Evolutionary conservation across 306 rosid species (phyloP).

Genomic region (Cucurbita moschata): DNA sequence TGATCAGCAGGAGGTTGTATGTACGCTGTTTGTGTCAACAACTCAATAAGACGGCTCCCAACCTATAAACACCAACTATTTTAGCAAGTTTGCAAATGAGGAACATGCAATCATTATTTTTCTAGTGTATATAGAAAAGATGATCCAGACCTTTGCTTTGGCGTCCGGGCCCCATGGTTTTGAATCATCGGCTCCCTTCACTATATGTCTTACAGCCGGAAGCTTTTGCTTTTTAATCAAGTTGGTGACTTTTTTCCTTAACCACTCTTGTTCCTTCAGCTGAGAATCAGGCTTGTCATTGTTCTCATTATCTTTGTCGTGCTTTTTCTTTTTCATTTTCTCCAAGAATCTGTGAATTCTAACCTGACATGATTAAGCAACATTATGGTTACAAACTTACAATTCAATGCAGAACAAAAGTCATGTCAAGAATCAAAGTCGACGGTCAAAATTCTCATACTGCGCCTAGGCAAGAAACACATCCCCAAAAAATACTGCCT

Average conservation of each 20-base stretch:
- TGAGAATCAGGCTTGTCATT: slow-evolving; percentile 12
- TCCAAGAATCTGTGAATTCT: slow-evolving; percentile 69
- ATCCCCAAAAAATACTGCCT: neutral
- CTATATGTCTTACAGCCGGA: slow-evolving; percentile 36
- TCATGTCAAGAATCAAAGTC: neutral
- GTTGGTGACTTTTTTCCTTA: slow-evolving; percentile 55
- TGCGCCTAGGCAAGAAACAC: neutral
- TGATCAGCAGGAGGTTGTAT: slow-evolving; percentile 75
- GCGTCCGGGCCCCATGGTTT: slow-evolving; percentile 57
- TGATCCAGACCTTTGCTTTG: slow-evolving; percentile 54
- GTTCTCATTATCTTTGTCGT: slow-evolving; percentile 25
- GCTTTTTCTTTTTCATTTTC: slow-evolving; percentile 40
- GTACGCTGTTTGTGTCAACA: slow-evolving; percentile 68
- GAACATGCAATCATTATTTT: slow-evolving; percentile 3
- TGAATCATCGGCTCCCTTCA: slow-evolving; percentile 32
- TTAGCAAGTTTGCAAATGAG: slow-evolving; percentile 3
- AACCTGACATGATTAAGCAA: slow-evolving; percentile 39
- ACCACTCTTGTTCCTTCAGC: slow-evolving; percentile 38
- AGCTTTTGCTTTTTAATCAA: slow-evolving; percentile 74
- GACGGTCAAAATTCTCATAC: neutral
- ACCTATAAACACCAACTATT: slow-evolving; percentile 32
- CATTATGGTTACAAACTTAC: slow-evolving; percentile 12
- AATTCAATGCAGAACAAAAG: neutral
- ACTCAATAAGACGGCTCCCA: slow-evolving; percentile 79
- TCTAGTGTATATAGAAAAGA: slow-evolving; percentile 3